phyloP scores from a whole-genome alignment of 2,329 filamentous ascomycete species.

The Ustilaginoidea virens region DNA sequence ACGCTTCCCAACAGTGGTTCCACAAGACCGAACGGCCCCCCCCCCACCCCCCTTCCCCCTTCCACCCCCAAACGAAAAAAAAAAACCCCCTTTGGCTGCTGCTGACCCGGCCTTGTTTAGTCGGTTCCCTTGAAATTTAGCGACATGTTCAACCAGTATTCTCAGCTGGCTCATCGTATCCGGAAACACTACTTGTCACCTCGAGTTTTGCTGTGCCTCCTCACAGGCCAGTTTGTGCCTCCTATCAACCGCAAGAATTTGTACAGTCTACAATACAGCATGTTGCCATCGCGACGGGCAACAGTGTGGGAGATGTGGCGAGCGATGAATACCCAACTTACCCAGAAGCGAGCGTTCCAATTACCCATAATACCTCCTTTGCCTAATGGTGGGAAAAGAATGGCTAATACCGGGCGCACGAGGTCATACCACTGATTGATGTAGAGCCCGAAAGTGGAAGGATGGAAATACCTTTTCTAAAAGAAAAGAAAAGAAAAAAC shows the following conservation, averaged over 20 bases:
- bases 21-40: too few species aligned
- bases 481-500: too few species aligned
- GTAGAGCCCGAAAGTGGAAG: too few species aligned
- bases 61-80: not conserved
- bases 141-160: slow-evolving; percentile 97
- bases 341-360: slow-evolving; percentile 27
- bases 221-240: slow-evolving; percentile 84
- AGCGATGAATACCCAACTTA: slow-evolving; percentile 39
- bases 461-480: too few species aligned
- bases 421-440: slow-evolving; percentile 8
- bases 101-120: slow-evolving; percentile 23
- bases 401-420: slow-evolving; percentile 13
- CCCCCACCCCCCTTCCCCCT: not conserved
- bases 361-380: slow-evolving; percentile 18
- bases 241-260: slow-evolving; percentile 89
- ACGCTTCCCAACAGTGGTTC: not conserved
- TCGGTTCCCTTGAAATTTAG: slow-evolving; percentile 78
- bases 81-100: not conserved
- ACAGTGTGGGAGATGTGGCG: slow-evolving; percentile 79
- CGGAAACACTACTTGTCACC: slow-evolving; percentile 91
- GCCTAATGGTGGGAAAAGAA: slow-evolving; percentile 16
- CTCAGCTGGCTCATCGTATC: slow-evolving; percentile 81
- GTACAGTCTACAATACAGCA: slow-evolving; percentile 95
- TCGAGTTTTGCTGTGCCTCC: slow-evolving; percentile 70
- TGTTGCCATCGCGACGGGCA: slow-evolving; percentile 73